Evolutionary conservation across 2,329 filamentous ascomycete genomes (phyloP), one percentile per base, ranked within the genome.

Genomic region (Magnaporthiopsis poae): DNA sequence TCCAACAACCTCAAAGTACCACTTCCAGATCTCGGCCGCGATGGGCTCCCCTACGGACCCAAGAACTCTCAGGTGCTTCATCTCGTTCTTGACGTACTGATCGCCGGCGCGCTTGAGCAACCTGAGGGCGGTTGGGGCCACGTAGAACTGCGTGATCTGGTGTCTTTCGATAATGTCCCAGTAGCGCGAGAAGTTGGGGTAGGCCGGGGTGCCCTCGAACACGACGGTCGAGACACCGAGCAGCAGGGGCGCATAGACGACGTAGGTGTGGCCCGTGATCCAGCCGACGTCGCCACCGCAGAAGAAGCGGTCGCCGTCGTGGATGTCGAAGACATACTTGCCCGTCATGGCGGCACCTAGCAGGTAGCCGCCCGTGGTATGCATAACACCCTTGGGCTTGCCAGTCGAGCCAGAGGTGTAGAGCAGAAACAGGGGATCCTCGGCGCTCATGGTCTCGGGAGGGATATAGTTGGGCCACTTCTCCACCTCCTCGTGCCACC

Each of bases 271-370:
- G 25, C 95, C 95, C 36, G 95, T 99, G 76, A 99, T 98, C 95
- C 95, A 99, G 70, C 95, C 95, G 61, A 99, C 94, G 74, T 99
- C 95, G 77, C 95, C 95, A 77, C 93, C 95, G 73, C 95, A 99
- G 85, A 98, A 98, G 85, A 95, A 97, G 70, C 86, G 87, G 78
- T 99, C 95, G 66, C 90, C 88, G 69, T 93, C 89, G 77, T 99
- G 95, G 70, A 99, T 96, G 77, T 99, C 95, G 76, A 99, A 99
- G 69, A 98, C 94, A 77, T 99, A 98, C 80, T 98, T 99, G 78
- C 93, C 94, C 15, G 95, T 99, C 73, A 90, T 85, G 46, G 95
- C 94, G 65, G 93, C 93, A 68, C 95, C 95, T 9, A 98, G 80
- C n/a, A 99, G 85, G 77, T 98, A 99, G 65, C 95, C 95, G 68